Evolutionary conservation across 164 flowering plant species (phyloP).

Genomic region (Vitis labrusca): DNA sequence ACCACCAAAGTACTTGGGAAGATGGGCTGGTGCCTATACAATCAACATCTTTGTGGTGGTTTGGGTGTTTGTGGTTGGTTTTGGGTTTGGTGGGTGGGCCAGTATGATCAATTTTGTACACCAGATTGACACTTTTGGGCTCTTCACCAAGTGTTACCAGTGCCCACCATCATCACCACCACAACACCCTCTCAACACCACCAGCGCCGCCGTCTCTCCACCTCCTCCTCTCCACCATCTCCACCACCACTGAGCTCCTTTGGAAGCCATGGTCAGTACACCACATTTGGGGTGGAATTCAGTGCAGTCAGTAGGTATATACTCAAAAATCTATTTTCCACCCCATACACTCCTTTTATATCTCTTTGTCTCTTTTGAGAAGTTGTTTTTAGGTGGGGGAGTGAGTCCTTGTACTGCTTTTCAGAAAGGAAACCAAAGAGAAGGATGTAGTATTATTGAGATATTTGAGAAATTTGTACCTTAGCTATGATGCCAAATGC

Average conservation of each 20-base stretch:
- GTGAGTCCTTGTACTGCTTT: background rate
- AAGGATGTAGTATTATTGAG: background rate
- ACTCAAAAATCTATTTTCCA: too few species aligned
- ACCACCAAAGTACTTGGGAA: slow-evolving; percentile 72
- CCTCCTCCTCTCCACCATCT: slow-evolving; percentile 27
- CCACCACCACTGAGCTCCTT: slow-evolving; percentile 8
- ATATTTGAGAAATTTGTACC: slow-evolving; percentile 2
- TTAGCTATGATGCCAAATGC: background rate
- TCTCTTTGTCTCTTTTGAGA: background rate
- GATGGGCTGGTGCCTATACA: slow-evolving; percentile 74
- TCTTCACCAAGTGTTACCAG: slow-evolving; percentile 93
- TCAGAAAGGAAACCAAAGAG: background rate
- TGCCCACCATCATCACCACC: slow-evolving; percentile 68
- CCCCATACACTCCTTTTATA: background rate
- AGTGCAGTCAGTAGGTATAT: too few species aligned
- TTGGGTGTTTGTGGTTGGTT: slow-evolving; percentile 89
- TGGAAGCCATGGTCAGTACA: too few species aligned
- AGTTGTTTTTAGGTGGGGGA: background rate
- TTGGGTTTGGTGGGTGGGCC: slow-evolving; percentile 98
- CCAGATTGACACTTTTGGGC: slow-evolving; percentile 89
- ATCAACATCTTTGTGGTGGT: slow-evolving; percentile 76
- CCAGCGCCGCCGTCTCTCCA: slow-evolving; percentile 25
- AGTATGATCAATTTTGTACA: slow-evolving; percentile 74
- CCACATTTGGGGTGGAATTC: too few species aligned
- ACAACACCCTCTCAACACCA: background rate